Conservation (phyloP, 192 early-diverging fungal genomes). For the Mortierella antarctica region DNA sequence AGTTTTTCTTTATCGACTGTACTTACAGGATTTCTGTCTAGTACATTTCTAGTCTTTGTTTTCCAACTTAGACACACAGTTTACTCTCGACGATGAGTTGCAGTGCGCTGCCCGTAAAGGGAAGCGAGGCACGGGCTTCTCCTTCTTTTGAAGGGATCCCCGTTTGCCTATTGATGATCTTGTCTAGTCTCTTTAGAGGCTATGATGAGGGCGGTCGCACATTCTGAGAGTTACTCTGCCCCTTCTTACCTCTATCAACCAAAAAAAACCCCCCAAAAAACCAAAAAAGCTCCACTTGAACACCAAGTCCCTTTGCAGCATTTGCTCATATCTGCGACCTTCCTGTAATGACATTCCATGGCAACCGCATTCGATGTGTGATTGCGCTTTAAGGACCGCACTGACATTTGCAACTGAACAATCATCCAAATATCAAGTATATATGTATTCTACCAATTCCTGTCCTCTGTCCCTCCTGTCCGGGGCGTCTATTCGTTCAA, state of each 20-base stretch:
- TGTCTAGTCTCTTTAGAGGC: constrained; percentile 32
- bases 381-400: no score
- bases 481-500: constrained; percentile 64
- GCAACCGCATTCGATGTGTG: no score
- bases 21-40: constrained; percentile 58
- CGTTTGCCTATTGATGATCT: constrained; percentile 53
- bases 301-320: no score
- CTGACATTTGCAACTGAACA: no score
- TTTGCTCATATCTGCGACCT: no score
- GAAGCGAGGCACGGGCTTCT: constrained; percentile 43
- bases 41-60: constrained; percentile 56
- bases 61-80: constrained; percentile 58
- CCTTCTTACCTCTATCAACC: neutral
- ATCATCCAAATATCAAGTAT: no score
- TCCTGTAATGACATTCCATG: no score
- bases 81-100: constrained; percentile 58
- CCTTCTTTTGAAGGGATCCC: constrained; percentile 13
- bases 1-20: constrained; percentile 46
- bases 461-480: neutral
- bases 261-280: no score
- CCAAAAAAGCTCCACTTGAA: no score
- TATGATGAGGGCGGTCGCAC: constrained; percentile 52
- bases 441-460: neutral
- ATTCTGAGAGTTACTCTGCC: constrained; percentile 44
- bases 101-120: constrained; percentile 56